phyloP scores from a whole-genome alignment of 169 alveolate genomes.

The Fabrea salina region DNA sequence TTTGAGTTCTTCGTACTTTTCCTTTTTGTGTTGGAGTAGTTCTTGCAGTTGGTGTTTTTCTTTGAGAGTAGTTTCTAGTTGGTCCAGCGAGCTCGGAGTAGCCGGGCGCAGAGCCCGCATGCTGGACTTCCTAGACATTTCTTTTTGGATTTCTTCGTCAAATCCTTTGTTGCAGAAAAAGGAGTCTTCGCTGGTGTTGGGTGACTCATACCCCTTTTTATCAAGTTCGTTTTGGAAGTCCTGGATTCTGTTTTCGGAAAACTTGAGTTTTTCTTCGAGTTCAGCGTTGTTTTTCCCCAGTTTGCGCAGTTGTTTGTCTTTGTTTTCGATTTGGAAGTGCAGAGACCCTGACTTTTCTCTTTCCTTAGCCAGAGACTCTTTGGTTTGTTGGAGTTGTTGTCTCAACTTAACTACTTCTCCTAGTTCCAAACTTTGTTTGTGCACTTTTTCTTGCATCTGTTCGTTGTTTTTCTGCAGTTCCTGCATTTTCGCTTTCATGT shows the following conservation, averaged over 20 bases:
- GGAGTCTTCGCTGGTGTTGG: constrained; percentile 13
- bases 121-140: too few species aligned
- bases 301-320: neutral
- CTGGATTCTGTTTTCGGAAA: neutral
- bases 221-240: constrained; percentile 7
- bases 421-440: neutral
- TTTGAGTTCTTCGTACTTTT: neutral
- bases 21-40: neutral
- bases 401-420: neutral
- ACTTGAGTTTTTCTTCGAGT: neutral
- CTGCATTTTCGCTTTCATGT: neutral
- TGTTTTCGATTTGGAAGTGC: neutral
- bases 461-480: neutral
- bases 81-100: neutral
- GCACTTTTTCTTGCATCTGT: neutral
- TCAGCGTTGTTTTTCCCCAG: neutral
- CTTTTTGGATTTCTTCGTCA: too few species aligned
- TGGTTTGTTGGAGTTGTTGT: neutral
- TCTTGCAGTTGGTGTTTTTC: neutral
- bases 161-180: neutral
- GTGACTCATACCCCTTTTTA: neutral
- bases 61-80: neutral
- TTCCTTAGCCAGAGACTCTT: neutral
- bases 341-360: neutral
- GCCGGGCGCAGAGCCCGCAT: neutral